Conservation (phyloP, 257 asterid species). For the Oldenlandia corymbosa region DNA sequence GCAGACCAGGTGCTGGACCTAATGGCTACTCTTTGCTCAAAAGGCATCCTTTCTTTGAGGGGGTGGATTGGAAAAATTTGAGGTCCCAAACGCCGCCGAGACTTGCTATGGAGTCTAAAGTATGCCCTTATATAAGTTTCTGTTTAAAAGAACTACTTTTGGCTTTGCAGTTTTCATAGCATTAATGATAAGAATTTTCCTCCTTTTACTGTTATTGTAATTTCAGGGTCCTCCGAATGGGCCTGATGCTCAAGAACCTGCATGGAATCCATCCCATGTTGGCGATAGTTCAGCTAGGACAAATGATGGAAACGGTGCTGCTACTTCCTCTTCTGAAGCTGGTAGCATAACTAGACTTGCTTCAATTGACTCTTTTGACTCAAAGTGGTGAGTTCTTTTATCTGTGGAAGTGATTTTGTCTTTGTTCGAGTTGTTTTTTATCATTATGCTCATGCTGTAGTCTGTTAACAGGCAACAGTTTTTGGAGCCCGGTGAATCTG, state of each 20-base stretch:
- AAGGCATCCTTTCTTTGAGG: conserved; percentile 73
- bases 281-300: conserved; percentile 60
- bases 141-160: neutral
- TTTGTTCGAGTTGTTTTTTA: neutral
- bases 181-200: neutral
- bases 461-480: conserved; percentile 72
- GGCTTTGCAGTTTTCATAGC: neutral
- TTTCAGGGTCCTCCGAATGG: conserved; percentile 42
- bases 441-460: conserved; percentile 8
- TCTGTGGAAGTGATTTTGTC: neutral
- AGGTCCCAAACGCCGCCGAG: conserved; percentile 67
- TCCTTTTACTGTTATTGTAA: conserved; percentile 6
- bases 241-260: conserved; percentile 59
- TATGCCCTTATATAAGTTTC: conserved; percentile 24
- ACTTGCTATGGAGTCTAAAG: conserved; percentile 68
- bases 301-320: conserved; percentile 49
- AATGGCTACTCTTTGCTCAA: conserved; percentile 77
- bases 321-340: conserved; percentile 51
- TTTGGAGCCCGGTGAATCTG: conserved; percentile 96
- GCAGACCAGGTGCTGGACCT: conserved; percentile 87
- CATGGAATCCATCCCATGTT: conserved; percentile 78
- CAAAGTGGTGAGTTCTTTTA: conserved; percentile 62
- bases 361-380: conserved; percentile 92
- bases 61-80: conserved; percentile 69
- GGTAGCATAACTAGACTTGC: conserved; percentile 92